phyloP scores from a whole-genome alignment of 1,284 basidiomycete genomes.

The Ustilago shanxiensis region DNA sequence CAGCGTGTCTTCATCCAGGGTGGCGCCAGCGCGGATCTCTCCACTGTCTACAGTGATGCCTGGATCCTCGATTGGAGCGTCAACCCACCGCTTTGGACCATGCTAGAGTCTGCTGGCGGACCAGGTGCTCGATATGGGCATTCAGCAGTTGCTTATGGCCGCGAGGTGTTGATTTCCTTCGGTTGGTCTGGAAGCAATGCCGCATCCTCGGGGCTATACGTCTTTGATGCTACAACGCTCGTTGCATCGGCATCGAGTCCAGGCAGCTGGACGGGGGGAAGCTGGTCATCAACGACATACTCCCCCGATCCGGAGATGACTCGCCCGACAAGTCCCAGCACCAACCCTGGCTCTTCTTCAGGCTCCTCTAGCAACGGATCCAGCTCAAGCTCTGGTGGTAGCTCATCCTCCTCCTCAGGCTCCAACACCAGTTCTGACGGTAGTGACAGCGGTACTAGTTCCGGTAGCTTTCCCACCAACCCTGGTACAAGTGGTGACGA shows the following conservation, averaged over 20 bases:
- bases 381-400: constrained; percentile 21
- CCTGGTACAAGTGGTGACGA: neutral
- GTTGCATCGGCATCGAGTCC: constrained; percentile 11
- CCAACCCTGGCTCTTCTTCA: neutral
- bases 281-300: constrained; percentile 52
- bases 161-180: constrained; percentile 51
- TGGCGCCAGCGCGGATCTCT: constrained; percentile 57
- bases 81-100: constrained; percentile 57
- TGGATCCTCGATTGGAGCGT: constrained; percentile 65
- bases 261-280: constrained; percentile 55
- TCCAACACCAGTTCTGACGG: constrained; percentile 2
- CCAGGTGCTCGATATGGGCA: constrained; percentile 61
- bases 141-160: constrained; percentile 61
- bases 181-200: constrained; percentile 59
- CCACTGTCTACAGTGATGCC: constrained; percentile 59
- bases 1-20: constrained; percentile 63
- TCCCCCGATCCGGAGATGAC: constrained; percentile 52
- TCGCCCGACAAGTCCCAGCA: neutral
- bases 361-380: constrained; percentile 14
- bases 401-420: neutral
- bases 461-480: constrained; percentile 29
- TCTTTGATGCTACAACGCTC: constrained; percentile 51
- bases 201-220: constrained; percentile 44
- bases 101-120: constrained; percentile 32
- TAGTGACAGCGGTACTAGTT: constrained; percentile 6